Evolutionary conservation across 1,284 basidiomycete genomes (phyloP).

Genomic region (Bondarzewia mesenterica): DNA sequence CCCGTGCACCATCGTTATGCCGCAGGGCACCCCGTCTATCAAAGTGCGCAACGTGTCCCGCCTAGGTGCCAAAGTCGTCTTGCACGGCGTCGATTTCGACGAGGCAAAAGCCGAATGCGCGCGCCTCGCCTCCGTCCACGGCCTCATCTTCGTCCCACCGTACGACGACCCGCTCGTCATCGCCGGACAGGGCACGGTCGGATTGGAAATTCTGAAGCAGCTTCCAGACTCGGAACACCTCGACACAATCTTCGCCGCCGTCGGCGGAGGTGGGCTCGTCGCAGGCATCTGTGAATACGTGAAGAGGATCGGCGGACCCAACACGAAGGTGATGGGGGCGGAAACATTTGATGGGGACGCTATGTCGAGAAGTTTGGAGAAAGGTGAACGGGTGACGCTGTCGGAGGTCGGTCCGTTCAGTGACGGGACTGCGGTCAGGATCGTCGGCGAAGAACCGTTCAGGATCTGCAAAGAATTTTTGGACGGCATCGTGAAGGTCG

Average conservation of each 20-base stretch:
- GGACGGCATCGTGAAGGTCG: conserved; percentile 82
- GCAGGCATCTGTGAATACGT: conserved; percentile 90
- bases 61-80: conserved; percentile 89
- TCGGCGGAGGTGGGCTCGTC: conserved; percentile 92
- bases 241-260: conserved; percentile 83
- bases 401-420: conserved; percentile 93
- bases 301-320: conserved; percentile 86
- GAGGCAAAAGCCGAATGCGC: conserved; percentile 94
- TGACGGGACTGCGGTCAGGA: conserved; percentile 98
- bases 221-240: conserved; percentile 65
- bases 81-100: conserved; percentile 93
- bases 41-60: conserved; percentile 93
- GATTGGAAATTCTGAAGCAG: conserved; percentile 91
- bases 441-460: conserved; percentile 94
- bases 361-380: conserved; percentile 74
- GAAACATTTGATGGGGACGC: conserved; percentile 96
- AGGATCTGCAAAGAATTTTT: conserved; percentile 82
- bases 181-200: conserved; percentile 95
- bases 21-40: conserved; percentile 89
- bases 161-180: conserved; percentile 98
- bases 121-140: conserved; percentile 70
- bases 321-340: conserved; percentile 82
- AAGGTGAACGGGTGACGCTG: conserved; percentile 76
- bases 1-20: conserved; percentile 98
- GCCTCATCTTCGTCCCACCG: conserved; percentile 89